Percentiles rank a stretch among this genome's conserved stretches.
phyloP scores from a whole-genome alignment of 108 stramenopile genomes.

The Asterionellopsis glacialis region DNA sequence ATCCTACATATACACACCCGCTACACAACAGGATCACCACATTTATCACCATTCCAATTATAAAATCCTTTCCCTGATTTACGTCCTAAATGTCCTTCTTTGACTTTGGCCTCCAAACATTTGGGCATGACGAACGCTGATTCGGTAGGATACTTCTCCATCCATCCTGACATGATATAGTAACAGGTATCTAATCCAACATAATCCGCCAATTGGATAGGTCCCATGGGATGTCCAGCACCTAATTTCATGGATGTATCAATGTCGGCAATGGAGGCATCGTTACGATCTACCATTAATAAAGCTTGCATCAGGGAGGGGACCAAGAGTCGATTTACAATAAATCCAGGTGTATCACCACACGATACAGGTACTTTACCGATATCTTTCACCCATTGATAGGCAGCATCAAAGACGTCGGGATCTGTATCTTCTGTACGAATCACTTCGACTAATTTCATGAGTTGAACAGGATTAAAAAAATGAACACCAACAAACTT shows the following conservation, averaged over 20 bases:
- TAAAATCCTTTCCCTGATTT: slow-evolving; percentile 97
- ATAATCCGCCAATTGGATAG: slow-evolving; percentile 92
- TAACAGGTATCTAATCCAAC: slow-evolving; percentile 93
- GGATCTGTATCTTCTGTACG: slow-evolving; percentile 80
- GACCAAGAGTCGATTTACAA: slow-evolving; percentile 96
- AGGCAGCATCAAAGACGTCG: slow-evolving; percentile 74
- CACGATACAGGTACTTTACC: slow-evolving; percentile 91
- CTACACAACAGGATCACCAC: slow-evolving; percentile 61
- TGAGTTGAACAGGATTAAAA: slow-evolving; percentile 96
- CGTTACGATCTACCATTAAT: slow-evolving; percentile 91
- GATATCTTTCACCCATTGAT: slow-evolving; percentile 75
- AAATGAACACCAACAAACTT: slow-evolving; percentile 98
- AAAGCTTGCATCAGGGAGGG: slow-evolving; percentile 90
- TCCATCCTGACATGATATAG: slow-evolving; percentile 85
- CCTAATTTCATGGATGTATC: slow-evolving; percentile 97
- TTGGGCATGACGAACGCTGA: slow-evolving; percentile 89
- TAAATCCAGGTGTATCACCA: slow-evolving; percentile 97
- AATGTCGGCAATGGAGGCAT: slow-evolving; percentile 90
- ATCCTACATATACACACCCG: too few relatives aligned
- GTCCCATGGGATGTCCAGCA: slow-evolving; percentile 99
- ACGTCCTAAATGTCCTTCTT: slow-evolving; percentile 87
- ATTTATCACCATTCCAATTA: slow-evolving; percentile 82
- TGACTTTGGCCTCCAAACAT: slow-evolving; percentile 80
- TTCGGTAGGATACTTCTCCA: slow-evolving; percentile 77
- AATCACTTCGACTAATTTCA: slow-evolving; percentile 98